phyloP scores from a whole-genome alignment of 1,139 yeast species.

The Zygosaccharomyces sapae region DNA sequence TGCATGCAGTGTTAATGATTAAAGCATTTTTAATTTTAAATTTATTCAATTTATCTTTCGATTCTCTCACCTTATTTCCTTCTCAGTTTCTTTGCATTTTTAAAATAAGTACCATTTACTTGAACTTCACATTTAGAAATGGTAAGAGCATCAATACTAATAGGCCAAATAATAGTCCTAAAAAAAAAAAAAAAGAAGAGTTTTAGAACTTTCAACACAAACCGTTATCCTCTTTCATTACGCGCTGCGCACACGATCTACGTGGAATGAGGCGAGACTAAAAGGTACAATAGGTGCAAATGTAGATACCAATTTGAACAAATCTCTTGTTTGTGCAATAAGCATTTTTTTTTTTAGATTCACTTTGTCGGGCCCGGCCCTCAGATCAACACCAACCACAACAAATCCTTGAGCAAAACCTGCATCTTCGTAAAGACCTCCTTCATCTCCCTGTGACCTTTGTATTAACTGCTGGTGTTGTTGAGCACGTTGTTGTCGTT shows the following conservation, averaged over 20 bases:
- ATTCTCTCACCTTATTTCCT: background rate
- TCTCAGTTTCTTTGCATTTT: background rate
- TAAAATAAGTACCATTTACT: background rate
- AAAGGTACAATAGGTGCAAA: constrained; percentile 1
- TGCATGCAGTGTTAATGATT: constrained; percentile 5
- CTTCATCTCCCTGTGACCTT: constrained; percentile 10
- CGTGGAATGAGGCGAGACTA: constrained; percentile 10
- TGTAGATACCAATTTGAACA: background rate
- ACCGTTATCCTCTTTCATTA: constrained; percentile 8
- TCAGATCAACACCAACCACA: constrained; percentile 14
- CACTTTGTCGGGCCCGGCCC: constrained; percentile 3
- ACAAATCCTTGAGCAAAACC: constrained; percentile 14
- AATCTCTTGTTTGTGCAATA: too few species aligned
- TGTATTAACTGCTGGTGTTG: constrained; percentile 12
- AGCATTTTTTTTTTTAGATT: too few species aligned
- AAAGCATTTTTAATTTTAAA: background rate
- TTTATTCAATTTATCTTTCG: too few species aligned
- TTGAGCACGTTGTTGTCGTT: constrained; percentile 13
- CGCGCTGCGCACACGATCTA: constrained; percentile 21
- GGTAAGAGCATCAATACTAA: background rate
- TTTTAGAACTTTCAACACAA: background rate
- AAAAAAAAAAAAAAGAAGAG: background rate
- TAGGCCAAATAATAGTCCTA: background rate
- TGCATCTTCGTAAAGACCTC: constrained; percentile 7
- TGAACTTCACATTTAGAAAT: background rate